Percentiles rank a stretch among this genome's conserved stretches.
phyloP scores from a whole-genome alignment of 2,329 filamentous ascomycete species.

The Penicillium sp. region DNA sequence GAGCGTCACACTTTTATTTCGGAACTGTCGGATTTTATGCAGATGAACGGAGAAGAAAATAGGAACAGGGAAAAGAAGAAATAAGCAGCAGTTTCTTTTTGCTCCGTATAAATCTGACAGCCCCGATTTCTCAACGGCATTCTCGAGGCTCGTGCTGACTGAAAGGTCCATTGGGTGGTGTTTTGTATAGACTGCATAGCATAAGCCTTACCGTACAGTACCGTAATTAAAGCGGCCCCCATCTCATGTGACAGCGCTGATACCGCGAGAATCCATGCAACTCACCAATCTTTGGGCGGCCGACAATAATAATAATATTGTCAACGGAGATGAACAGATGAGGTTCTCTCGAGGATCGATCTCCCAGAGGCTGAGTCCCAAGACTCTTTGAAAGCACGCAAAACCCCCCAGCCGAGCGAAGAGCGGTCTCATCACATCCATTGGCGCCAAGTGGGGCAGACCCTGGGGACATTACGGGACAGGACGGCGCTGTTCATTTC shows the following conservation, averaged over 20 bases:
- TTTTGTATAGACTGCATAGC: conserved; percentile 1
- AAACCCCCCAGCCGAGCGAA: neutral
- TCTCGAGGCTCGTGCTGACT: neutral
- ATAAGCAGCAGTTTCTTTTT: conserved; percentile 3
- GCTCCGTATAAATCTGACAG: conserved; percentile 7
- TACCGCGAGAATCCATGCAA: neutral
- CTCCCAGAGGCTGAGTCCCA: neutral
- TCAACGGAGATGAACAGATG: neutral
- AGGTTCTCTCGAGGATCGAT: neutral
- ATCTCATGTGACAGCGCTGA: neutral
- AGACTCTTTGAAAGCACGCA: neutral
- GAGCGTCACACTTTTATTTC: conserved; percentile 27
- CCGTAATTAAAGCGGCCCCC: neutral
- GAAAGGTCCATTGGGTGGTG: neutral
- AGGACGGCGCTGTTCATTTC: conserved; percentile 13
- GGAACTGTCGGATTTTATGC: conserved; percentile 29
- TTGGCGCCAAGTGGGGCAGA: conserved; percentile 25
- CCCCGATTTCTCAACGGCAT: neutral
- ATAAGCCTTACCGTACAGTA: neutral
- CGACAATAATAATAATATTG: neutral
- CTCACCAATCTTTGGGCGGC: neutral
- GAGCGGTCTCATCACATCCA: neutral
- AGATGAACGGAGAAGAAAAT: conserved; percentile 6
- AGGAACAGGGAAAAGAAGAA: conserved; percentile 1
- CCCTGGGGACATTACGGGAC: conserved; percentile 25